Base-by-base conservation (phyloP, 208 protist genomes). In the Trypanosoma cruzi region DNA sequence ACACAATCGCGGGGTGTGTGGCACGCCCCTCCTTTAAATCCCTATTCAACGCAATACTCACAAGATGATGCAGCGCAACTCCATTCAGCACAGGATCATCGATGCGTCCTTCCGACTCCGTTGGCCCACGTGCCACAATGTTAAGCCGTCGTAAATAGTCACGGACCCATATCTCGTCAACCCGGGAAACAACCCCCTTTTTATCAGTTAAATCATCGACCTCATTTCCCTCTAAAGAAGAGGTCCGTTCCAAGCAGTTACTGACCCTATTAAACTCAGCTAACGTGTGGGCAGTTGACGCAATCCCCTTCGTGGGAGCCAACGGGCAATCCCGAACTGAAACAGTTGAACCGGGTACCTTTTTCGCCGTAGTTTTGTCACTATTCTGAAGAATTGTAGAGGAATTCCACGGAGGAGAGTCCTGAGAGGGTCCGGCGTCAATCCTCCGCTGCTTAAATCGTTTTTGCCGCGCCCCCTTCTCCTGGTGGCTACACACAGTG, bases 81-180 rank as follows among this genome's bases (percentile, higher is more conserved):
- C 86, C 89, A 70, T 95, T 95, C 63, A 86, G 74, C 8, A 95
- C 73, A 24, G 82, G 74, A 60, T 95, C 89, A 32, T 71, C 60
- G 36, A 92, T 81, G 16, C 37, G 64, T 40, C 40, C 48, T 3
- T 40, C 65, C 14, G 42, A 44, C 10, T 59, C 52, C 6, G 73
- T 46, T 28, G 48, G 29, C 36, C 84, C 76, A 40, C 68, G 24
- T n/a, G 50, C 49, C 13, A 91, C 56, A 52, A 94, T 86, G 68
- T 89, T 82, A 72, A 91, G 81, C 40, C 88, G 79, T 22, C 86
- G 70, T 26, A 94, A 77, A 63, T 82, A 88, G 65, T 94, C 88
- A 20, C 88, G 82, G 52, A 91, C 78, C 52, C 77, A 70, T 4
- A 65, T 57, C 31, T 84, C 69, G 62, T 56, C 69, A 55, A 16